Conservation (phyloP, 148 eudicot species). For the Selenicereus undatus region DNA sequence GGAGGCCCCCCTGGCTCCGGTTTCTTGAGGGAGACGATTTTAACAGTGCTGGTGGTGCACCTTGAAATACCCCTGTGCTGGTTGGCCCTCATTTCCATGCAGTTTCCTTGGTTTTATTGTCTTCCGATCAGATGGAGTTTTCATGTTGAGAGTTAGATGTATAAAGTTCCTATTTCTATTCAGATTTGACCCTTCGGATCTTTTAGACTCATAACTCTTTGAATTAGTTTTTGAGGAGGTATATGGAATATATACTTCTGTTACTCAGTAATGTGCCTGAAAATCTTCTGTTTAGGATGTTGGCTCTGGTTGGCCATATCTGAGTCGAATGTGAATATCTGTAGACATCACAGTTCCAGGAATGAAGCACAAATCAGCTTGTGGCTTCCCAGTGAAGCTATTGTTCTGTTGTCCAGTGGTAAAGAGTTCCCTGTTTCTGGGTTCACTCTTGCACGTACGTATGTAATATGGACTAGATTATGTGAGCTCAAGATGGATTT, state of each 20-base stretch:
- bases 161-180: slow-evolving; percentile 26
- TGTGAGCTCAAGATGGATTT: background rate
- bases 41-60: slow-evolving; percentile 14
- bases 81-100: slow-evolving; percentile 13
- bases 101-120: slow-evolving; percentile 6
- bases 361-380: slow-evolving; percentile 10
- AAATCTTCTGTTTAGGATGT: slow-evolving; percentile 1
- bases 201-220: slow-evolving; percentile 5
- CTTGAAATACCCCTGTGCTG: background rate
- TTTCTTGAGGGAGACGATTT: slow-evolving; percentile 24
- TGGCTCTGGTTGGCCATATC: background rate
- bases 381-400: background rate
- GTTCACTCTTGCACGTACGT: background rate
- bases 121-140: slow-evolving; percentile 14
- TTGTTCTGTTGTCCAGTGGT: background rate
- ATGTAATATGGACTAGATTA: background rate
- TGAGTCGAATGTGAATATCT: slow-evolving; percentile 9
- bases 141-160: slow-evolving; percentile 29
- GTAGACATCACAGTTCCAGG: slow-evolving; percentile 8
- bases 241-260: slow-evolving; percentile 25
- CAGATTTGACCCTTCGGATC: slow-evolving; percentile 22
- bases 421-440: background rate
- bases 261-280: slow-evolving; percentile 18
- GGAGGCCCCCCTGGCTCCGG: slow-evolving; percentile 15
- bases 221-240: slow-evolving; percentile 25